These are phyloP conservation scores for Berberis vulgaris DNA, from an alignment of 164 flowering plant genomes.

Conservation along the genomic window DNA sequence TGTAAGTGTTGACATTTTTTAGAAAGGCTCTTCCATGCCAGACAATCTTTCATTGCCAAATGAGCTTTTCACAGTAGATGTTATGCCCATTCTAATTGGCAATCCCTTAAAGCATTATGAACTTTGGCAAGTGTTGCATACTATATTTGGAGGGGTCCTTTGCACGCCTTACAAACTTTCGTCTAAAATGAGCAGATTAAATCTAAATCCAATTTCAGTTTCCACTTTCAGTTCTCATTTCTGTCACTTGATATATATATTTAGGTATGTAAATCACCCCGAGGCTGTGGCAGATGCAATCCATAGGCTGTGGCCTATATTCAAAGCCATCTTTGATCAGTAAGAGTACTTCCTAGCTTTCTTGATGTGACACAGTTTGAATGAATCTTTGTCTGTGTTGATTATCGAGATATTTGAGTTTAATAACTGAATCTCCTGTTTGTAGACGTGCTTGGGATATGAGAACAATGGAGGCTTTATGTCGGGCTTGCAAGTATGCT, in stretches of 20 bases:
- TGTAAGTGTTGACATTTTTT: too few relatives aligned
- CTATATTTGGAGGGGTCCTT: too few relatives aligned
- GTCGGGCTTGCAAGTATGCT: conserved; percentile 98
- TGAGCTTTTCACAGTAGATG: too few relatives aligned
- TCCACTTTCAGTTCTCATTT: not conserved
- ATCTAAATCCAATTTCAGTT: too few relatives aligned
- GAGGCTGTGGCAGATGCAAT: conserved; percentile 98
- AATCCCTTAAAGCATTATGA: too few relatives aligned
- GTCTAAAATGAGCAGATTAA: too few relatives aligned
- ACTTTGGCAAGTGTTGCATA: too few relatives aligned
- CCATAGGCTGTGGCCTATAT: conserved; percentile 90
- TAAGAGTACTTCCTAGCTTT: conserved; percentile 25
- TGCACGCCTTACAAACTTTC: too few relatives aligned
- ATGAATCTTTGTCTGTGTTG: not conserved
- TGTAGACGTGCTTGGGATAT: conserved; percentile 96
- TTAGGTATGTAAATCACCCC: conserved; percentile 86
- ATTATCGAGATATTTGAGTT: not conserved
- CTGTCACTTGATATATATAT: conserved; percentile 12
- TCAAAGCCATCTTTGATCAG: conserved; percentile 90
- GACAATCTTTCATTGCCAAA: too few relatives aligned
- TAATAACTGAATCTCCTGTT: conserved; percentile 10
- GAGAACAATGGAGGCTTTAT: conserved; percentile 96
- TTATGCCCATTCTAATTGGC: too few relatives aligned
- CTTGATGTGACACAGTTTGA: not conserved
- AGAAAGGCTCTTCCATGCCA: too few relatives aligned